Evolutionary conservation across 2,329 filamentous ascomycete genomes (phyloP).

Genomic region (Aspergillus sp.): DNA sequence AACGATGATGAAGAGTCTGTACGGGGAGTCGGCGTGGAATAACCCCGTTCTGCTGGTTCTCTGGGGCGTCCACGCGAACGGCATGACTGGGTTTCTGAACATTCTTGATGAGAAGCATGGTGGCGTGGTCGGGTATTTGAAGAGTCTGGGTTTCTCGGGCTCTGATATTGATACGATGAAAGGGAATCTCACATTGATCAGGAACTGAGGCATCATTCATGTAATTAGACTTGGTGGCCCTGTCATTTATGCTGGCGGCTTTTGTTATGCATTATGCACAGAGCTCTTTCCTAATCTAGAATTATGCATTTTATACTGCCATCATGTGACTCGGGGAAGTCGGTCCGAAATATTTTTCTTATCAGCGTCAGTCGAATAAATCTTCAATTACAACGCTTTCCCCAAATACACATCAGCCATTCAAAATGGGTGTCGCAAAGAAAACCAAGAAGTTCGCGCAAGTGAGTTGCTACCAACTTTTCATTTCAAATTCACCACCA

Average conservation of each 20-base stretch:
- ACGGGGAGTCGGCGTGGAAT: slow-evolving; percentile 20
- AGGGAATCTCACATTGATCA: slow-evolving; percentile 16
- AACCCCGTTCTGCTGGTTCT: slow-evolving; percentile 25
- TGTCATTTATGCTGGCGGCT: too few species aligned
- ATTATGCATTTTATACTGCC: not conserved
- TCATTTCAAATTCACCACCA: slow-evolving; percentile 35
- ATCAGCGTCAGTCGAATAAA: not conserved
- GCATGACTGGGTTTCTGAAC: slow-evolving; percentile 27
- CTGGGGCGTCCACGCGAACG: slow-evolving; percentile 23
- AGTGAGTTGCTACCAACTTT: slow-evolving; percentile 56
- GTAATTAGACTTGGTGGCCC: too few species aligned
- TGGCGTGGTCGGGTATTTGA: slow-evolving; percentile 24
- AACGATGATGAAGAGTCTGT: slow-evolving; percentile 17
- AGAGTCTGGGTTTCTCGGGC: slow-evolving; percentile 21
- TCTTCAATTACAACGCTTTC: not conserved
- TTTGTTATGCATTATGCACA: slow-evolving; percentile 1
- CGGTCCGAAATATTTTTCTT: slow-evolving; percentile 4
- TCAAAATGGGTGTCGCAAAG: slow-evolving; percentile 81
- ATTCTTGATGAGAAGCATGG: slow-evolving; percentile 21
- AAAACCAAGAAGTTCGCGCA: slow-evolving; percentile 87
- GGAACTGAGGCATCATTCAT: too few species aligned
- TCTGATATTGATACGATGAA: slow-evolving; percentile 22
- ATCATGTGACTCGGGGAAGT: not conserved
- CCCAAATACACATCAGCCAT: not conserved
- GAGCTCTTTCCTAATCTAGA: too few species aligned